Conservation (phyloP, 441 rosid genomes). For the Hura crepitans region DNA sequence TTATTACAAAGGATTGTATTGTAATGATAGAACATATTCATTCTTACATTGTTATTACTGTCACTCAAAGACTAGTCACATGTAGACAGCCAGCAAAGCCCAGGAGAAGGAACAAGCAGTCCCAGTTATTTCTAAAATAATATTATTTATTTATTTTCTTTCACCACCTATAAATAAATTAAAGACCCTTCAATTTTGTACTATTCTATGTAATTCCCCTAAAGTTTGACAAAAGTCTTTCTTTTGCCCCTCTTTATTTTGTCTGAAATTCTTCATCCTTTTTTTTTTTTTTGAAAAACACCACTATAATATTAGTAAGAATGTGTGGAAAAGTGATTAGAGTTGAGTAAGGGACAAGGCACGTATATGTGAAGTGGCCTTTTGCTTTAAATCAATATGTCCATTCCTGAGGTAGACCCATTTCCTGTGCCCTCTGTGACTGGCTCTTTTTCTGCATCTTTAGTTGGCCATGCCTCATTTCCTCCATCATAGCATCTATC, state of each 20-base stretch:
- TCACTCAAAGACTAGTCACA: background rate
- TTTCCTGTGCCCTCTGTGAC: constrained; percentile 35
- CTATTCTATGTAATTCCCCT: constrained; percentile 14
- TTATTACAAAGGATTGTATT: constrained; percentile 5
- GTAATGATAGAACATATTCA: background rate
- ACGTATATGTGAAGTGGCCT: background rate
- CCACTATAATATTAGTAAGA: background rate
- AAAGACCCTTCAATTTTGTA: background rate
- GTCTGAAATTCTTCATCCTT: background rate
- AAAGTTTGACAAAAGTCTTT: background rate
- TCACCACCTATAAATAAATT: background rate
- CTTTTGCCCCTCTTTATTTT: constrained; percentile 4
- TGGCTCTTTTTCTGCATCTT: constrained; percentile 34
- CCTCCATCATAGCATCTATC: constrained; percentile 35
- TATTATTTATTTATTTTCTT: constrained; percentile 4
- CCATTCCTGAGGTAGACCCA: constrained; percentile 78
- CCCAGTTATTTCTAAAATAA: constrained; percentile 1
- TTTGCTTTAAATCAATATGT: constrained; percentile 42
- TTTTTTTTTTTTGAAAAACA: too few species aligned
- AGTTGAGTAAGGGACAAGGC: background rate
- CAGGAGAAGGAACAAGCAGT: constrained; percentile 12
- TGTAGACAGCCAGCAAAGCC: constrained; percentile 16
- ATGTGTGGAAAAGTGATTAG: background rate
- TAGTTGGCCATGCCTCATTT: constrained; percentile 25
- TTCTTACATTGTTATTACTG: too few species aligned